phyloP scores from a whole-genome alignment of 2,329 filamentous ascomycete species.

The Colletotrichum tabaci region DNA sequence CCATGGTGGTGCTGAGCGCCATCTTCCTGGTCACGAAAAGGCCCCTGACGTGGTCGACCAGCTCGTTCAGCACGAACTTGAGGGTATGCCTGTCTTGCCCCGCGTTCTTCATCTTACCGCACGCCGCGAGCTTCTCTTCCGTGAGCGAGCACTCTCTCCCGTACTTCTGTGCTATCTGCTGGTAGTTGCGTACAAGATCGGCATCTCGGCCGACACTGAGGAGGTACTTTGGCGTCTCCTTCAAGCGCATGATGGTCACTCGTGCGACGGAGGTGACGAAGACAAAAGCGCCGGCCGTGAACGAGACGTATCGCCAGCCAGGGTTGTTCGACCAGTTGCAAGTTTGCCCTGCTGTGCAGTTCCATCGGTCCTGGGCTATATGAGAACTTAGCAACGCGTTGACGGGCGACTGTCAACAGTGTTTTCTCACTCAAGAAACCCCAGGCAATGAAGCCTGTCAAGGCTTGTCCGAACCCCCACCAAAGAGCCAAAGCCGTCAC shows the following conservation, averaged over 20 bases:
- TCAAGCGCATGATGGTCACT: constrained; percentile 67
- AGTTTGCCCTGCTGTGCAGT: constrained; percentile 55
- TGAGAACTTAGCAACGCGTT: neutral
- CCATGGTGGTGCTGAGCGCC: constrained; percentile 72
- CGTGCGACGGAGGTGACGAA: constrained; percentile 66
- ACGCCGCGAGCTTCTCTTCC: constrained; percentile 59
- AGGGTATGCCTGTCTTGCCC: constrained; percentile 47
- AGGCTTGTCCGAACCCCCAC: constrained; percentile 65
- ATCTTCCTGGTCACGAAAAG: constrained; percentile 75
- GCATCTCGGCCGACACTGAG: constrained; percentile 67
- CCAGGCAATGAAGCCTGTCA: constrained; percentile 66
- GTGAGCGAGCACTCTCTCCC: constrained; percentile 57
- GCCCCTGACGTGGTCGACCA: constrained; percentile 70
- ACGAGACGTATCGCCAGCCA: constrained; percentile 67
- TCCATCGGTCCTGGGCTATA: constrained; percentile 56
- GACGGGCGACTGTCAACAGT: neutral
- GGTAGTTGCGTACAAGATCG: constrained; percentile 61
- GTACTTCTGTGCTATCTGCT: constrained; percentile 56
- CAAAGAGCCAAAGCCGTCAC: constrained; percentile 72
- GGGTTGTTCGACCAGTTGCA: constrained; percentile 62
- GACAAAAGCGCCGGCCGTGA: constrained; percentile 61
- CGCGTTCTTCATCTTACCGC: constrained; percentile 57
- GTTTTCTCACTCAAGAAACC: constrained; percentile 59
- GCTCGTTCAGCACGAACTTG: constrained; percentile 29
- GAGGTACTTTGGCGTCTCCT: constrained; percentile 73